These are phyloP conservation scores for Botrytis paeoniae DNA, from an alignment of 2,329 filamentous ascomycete species.

Conservation along the genomic window DNA sequence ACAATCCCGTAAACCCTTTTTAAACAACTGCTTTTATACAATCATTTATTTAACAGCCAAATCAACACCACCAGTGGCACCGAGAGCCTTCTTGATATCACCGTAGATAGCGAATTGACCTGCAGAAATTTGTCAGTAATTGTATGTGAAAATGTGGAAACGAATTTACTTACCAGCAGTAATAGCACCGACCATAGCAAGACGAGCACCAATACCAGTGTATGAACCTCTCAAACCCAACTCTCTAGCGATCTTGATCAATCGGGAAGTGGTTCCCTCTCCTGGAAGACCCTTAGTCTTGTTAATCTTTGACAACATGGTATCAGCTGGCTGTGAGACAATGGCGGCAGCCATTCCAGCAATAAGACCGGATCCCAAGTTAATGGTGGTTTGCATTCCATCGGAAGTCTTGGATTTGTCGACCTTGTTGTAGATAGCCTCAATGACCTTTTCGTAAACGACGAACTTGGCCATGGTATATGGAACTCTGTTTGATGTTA, in stretches of 20 bases:
- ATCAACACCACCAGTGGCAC: conserved; percentile 73
- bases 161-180: conserved; percentile 12
- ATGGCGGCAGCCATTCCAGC: conserved; percentile 84
- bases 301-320: conserved; percentile 95
- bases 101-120: conserved; percentile 91
- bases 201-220: conserved; percentile 74
- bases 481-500: conserved; percentile 56
- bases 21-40: conserved; percentile 30
- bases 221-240: conserved; percentile 77
- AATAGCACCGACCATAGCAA: conserved; percentile 20
- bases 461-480: conserved; percentile 97
- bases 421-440: conserved; percentile 64
- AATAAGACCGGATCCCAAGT: conserved; percentile 74
- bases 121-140: conserved; percentile 39
- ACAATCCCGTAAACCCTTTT: conserved; percentile 13
- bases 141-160: not conserved
- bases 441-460: conserved; percentile 84
- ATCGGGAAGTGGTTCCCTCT: conserved; percentile 75
- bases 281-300: conserved; percentile 85
- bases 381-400: conserved; percentile 72
- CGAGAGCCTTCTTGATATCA: conserved; percentile 65
- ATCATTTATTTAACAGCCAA: conserved; percentile 45
- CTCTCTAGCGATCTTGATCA: conserved; percentile 86
- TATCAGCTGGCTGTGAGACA: conserved; percentile 87
- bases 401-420: conserved; percentile 70